phyloP scores from a whole-genome alignment of 768 basidiomycete species.

The Pholiota conissans region DNA sequence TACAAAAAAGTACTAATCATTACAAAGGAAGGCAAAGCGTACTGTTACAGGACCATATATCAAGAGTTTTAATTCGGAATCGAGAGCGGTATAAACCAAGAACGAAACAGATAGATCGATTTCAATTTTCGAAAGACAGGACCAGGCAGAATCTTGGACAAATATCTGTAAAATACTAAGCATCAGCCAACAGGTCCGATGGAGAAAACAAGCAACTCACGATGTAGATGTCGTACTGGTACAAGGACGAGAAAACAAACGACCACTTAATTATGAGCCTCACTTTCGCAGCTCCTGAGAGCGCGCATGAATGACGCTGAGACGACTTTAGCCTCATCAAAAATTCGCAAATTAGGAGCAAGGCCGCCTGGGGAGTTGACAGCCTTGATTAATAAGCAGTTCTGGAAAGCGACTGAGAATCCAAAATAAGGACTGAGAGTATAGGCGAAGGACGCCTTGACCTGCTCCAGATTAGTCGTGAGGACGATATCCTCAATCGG shows the following conservation, averaged over 20 bases:
- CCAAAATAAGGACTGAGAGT: slow-evolving; percentile 33
- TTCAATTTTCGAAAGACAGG: background rate
- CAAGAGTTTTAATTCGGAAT: too few species aligned
- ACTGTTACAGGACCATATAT: too few species aligned
- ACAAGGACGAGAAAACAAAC: background rate
- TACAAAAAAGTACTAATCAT: too few species aligned
- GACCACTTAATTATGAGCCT: background rate
- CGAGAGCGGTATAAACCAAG: too few species aligned
- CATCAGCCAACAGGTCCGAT: too few species aligned
- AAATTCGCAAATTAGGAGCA: slow-evolving; percentile 31
- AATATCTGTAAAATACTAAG: background rate
- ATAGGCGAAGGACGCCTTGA: slow-evolving; percentile 65
- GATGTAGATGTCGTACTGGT: too few species aligned
- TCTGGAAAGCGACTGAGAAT: slow-evolving; percentile 53
- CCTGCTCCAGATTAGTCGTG: slow-evolving; percentile 34
- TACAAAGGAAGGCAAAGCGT: too few species aligned
- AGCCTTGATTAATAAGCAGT: slow-evolving; percentile 59
- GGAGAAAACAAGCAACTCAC: too few species aligned
- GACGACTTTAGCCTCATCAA: slow-evolving; percentile 41
- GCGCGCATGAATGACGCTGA: slow-evolving; percentile 27
- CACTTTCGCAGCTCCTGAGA: slow-evolving; percentile 16
- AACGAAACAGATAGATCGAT: too few species aligned
- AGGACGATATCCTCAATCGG: slow-evolving; percentile 26
- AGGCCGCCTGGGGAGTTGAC: slow-evolving; percentile 32
- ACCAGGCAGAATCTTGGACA: background rate